These are phyloP conservation scores for Setaria viridis DNA, from an alignment of 202 grass and related monocot species.

Conservation along the genomic window DNA sequence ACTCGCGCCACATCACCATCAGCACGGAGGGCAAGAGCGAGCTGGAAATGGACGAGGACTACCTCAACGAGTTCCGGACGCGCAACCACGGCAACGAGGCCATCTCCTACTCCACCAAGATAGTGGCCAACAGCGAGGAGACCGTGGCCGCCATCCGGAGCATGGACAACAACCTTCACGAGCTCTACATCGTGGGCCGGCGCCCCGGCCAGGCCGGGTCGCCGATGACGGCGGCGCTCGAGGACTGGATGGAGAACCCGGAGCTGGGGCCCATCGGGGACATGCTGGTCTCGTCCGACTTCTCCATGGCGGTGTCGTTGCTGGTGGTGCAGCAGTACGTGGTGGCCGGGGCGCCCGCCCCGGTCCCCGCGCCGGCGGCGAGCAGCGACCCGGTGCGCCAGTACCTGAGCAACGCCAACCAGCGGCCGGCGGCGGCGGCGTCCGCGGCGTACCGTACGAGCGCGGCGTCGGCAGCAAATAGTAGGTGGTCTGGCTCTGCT, in stretches of 20 bases:
- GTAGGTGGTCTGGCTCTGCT: conserved; percentile 52
- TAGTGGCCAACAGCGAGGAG: conserved; percentile 73
- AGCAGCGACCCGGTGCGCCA: conserved; percentile 59
- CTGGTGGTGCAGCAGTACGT: conserved; percentile 89
- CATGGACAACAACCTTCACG: conserved; percentile 55
- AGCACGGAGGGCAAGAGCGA: conserved; percentile 49
- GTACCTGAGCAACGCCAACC: conserved; percentile 76
- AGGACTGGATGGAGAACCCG: conserved; percentile 78
- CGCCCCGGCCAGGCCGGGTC: conserved; percentile 56
- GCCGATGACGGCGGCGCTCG: conserved; percentile 61
- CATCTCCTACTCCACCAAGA: conserved; percentile 54
- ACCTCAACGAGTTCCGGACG: conserved; percentile 67
- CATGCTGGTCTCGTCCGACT: conserved; percentile 85
- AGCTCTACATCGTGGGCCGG: conserved; percentile 81
- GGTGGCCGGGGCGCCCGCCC: conserved; percentile 20
- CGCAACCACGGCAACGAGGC: conserved; percentile 46
- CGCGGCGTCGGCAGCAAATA: conserved; percentile 31
- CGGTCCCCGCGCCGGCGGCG: not conserved
- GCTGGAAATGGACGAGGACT: conserved; percentile 73
- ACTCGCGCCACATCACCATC: conserved; percentile 56
- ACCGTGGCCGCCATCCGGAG: conserved; percentile 63
- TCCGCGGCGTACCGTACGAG: conserved; percentile 40
- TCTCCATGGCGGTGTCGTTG: conserved; percentile 64
- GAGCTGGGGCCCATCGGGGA: conserved; percentile 91
- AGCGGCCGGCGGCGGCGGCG: conserved; percentile 38